Percentiles rank a stretch among this genome's conserved stretches.
phyloP scores from a whole-genome alignment of 1,139 yeast genomes.

The Suhomyces yuchorum region DNA sequence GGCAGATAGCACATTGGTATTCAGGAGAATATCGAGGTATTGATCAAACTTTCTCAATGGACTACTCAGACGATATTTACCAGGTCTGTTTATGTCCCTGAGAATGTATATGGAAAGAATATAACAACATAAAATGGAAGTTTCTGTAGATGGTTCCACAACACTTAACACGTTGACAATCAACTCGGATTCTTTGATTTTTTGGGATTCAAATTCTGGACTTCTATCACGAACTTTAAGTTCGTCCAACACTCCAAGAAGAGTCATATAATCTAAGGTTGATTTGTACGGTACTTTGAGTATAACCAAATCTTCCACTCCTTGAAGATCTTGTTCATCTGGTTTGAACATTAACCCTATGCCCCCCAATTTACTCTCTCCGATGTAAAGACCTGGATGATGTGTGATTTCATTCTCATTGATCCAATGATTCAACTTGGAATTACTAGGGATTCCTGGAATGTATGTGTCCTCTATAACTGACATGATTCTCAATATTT shows the following conservation, averaged over 20 bases:
- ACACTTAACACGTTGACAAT: slow-evolving; percentile 26
- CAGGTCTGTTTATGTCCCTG: slow-evolving; percentile 7
- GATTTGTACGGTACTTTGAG: slow-evolving; percentile 19
- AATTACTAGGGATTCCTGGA: slow-evolving; percentile 19
- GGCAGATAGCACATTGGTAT: slow-evolving; percentile 20
- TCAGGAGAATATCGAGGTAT: slow-evolving; percentile 32
- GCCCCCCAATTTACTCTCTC: slow-evolving; percentile 34
- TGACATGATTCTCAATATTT: slow-evolving; percentile 1
- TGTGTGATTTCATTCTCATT: slow-evolving; percentile 15
- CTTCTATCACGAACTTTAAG: slow-evolving; percentile 23
- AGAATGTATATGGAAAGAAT: slow-evolving; percentile 27
- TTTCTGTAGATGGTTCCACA: slow-evolving; percentile 30
- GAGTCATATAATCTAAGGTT: slow-evolving; percentile 31
- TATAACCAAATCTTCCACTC: slow-evolving; percentile 14
- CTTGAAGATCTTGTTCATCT: slow-evolving; percentile 2
- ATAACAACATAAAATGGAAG: slow-evolving; percentile 34
- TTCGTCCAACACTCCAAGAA: slow-evolving; percentile 30
- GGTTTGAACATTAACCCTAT: slow-evolving; percentile 32
- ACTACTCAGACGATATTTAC: slow-evolving; percentile 13
- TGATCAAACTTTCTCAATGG: slow-evolving; percentile 20
- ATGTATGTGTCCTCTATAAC: slow-evolving; percentile 10
- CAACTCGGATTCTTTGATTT: slow-evolving; percentile 18
- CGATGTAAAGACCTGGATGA: slow-evolving; percentile 24
- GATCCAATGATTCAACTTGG: slow-evolving; percentile 17
- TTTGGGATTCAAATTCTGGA: neutral